phyloP scores from a whole-genome alignment of 441 rosid species.

The Capsella rubella region DNA sequence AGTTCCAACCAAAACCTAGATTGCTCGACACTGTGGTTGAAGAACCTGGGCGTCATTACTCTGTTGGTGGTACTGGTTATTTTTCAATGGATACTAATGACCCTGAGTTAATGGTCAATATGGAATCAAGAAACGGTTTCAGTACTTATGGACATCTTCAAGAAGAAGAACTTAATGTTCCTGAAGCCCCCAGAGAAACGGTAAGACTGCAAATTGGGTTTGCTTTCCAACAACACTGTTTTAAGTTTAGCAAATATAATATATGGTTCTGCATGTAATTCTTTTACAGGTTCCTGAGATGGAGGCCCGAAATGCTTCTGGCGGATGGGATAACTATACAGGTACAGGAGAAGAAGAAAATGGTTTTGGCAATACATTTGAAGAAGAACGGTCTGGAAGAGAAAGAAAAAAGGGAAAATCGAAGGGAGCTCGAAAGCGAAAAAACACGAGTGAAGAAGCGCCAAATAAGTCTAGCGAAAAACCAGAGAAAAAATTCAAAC shows the following conservation, averaged over 20 bases:
- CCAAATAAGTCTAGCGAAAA: conserved; percentile 51
- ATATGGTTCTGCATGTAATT: conserved; percentile 2
- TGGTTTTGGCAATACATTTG: conserved; percentile 42
- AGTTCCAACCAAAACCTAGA: conserved; percentile 59
- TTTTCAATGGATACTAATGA: conserved; percentile 30
- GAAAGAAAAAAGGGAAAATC: conserved; percentile 49
- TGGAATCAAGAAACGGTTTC: conserved; percentile 50
- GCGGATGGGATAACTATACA: conserved; percentile 44
- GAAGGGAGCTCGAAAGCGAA: conserved; percentile 58
- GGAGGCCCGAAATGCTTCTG: conserved; percentile 43
- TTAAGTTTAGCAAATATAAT: conserved; percentile 1
- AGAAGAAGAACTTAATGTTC: conserved; percentile 37
- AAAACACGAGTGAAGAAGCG: conserved; percentile 50
- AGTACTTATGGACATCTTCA: conserved; percentile 32
- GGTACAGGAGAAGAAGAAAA: conserved; percentile 40
- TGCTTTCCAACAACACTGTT: conserved; percentile 1
- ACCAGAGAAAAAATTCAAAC: conserved; percentile 75
- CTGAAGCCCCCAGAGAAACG: conserved; percentile 44
- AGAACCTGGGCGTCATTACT: conserved; percentile 36
- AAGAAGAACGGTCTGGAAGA: conserved; percentile 41
- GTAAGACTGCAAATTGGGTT: conserved; percentile 45
- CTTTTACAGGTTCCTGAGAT: conserved; percentile 45
- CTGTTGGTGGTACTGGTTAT: conserved; percentile 23
- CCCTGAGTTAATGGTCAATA: conserved; percentile 50
- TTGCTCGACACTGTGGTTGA: conserved; percentile 50